Evolutionary conservation across 2,329 filamentous ascomycete genomes (phyloP), one percentile per base, ranked within the genome.

Genomic region (Neofusicoccum laricinum): DNA sequence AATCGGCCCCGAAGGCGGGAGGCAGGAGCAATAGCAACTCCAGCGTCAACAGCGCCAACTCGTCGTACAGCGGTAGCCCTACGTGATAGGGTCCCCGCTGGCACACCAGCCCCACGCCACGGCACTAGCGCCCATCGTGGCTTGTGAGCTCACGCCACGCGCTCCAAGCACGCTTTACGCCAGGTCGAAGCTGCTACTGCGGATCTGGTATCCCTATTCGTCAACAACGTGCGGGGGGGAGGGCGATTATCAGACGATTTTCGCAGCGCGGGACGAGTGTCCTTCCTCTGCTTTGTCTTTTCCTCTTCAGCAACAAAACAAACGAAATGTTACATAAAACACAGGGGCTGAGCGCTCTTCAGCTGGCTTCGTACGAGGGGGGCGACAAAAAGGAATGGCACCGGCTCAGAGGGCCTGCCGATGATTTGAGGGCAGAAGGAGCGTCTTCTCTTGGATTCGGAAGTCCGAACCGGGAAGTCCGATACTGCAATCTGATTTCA

Each of bases 61-160:
- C 61, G 11, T 55, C 61, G 5, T 45, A 46, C 48, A 45, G 61
- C 49, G 21, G 15, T 49, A 63, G 61, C 19, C 61, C 61, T 15
- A 63, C 49, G 30, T 63, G n/a, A 55, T n/a, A 19, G 7, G 4
- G 12, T 21, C n/a, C 38, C 32, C 34, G 15, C n/a, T 19, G 4
- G 21, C 17, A n/a, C 5, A 8, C 41, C 12, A 15, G 4, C 1
- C 15, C 41, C 19, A 30, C 30, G 17, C 41, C 10, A 36, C 30
- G 41, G 30, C 30, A n/a, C 55, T 32, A 14, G 41, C 41, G 10
- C 36, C 36, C 12, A 40, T 21, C 12, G 55, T n/a, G 41, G 40
- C 41, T 36, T 46, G 55, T 30, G 41, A 32, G 21, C 55, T 59
- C 55, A 48, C 41, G 55, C 55, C 41, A 59, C 25, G 19, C 12